A percentile compares a stretch with the other conserved stretches of the same genome.
Evolutionary conservation across 169 alveolate species (phyloP).

Genomic region (Eimeria zaria): DNA sequence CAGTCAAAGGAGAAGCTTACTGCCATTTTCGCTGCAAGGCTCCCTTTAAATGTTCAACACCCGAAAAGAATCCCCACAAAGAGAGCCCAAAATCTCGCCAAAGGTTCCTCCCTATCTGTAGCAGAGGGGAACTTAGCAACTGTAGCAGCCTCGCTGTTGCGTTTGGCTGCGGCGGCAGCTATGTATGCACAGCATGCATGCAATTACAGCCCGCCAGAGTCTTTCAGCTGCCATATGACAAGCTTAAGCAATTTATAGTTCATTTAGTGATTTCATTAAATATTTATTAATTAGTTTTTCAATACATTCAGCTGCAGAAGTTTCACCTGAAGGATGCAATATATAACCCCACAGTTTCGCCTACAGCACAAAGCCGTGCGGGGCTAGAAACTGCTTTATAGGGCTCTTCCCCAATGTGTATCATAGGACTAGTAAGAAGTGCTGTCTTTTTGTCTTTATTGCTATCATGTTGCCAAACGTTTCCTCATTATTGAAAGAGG

Average conservation of each 20-base stretch:
- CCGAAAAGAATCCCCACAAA: slow-evolving; percentile 37
- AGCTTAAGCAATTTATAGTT: background rate
- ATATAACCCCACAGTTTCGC: background rate
- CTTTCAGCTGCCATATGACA: background rate
- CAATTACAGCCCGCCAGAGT: background rate
- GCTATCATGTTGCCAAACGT: background rate
- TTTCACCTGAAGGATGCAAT: background rate
- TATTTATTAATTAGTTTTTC: background rate
- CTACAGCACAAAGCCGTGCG: background rate
- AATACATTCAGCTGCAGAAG: background rate
- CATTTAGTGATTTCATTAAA: background rate
- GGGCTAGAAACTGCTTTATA: background rate
- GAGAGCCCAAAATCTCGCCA: slow-evolving; percentile 74
- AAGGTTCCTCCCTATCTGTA: slow-evolving; percentile 8
- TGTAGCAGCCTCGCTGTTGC: slow-evolving; percentile 36
- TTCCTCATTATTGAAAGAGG: background rate
- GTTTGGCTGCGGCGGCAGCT: slow-evolving; percentile 37
- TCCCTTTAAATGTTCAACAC: slow-evolving; percentile 34
- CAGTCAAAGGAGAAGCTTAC: slow-evolving; percentile 22
- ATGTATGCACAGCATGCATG: background rate
- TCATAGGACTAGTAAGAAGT: background rate
- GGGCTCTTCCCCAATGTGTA: background rate
- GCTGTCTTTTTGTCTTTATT: background rate
- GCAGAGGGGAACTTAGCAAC: slow-evolving; percentile 15
- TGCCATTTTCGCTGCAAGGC: slow-evolving; percentile 81